Evolutionary conservation across 805 yeast genomes (phyloP), one percentile per base, ranked within the genome.

Genomic region (Lipomyces oligophaga): DNA sequence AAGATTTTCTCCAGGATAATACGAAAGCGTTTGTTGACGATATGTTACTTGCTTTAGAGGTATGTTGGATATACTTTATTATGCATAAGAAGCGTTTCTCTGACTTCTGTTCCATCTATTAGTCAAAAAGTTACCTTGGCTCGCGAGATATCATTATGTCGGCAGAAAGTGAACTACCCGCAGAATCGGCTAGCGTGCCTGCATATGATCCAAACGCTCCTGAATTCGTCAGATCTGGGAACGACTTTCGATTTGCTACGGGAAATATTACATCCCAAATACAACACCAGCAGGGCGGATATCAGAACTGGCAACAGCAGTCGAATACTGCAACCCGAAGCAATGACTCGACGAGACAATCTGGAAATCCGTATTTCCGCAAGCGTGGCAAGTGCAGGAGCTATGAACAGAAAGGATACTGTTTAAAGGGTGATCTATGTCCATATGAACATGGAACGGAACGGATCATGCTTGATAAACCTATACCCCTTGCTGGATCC

Each of bases 1-100:
- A 55, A 13, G 78, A 73, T 51, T 72, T 74, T 36, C 53, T 72
- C 41, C 65, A 60, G 19, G 64, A 60, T 15, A 41, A 49, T 18
- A 55, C 59, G 8, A 22, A 18, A 20, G 49, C 41, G 28, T 69
- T 68, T 54, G 72, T 67, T 24, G 55, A 57, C 22, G 55, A 63
- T 19, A 50, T 74, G 43, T 61, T 69, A 34, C 57, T 58, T 4
- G 63, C 62, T 24, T 41, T 69, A 15, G 62, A 60, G 35, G 46
- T 41, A 19, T 13, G 45, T 20, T 8, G 13, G 18, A 20, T 43
- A 7, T 6, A 27, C 16, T 22, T 32, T 16, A 5, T 15, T 10
- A 25, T 22, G n/a, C n/a, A n/a, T n/a, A n/a, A n/a, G n/a, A n/a
- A n/a, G 11, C 30, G 13, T 10, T 15, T 16, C 15, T 35, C 38